Evolutionary conservation across 164 flowering plant species (phyloP).

Genomic region (Nymphaea colorata): DNA sequence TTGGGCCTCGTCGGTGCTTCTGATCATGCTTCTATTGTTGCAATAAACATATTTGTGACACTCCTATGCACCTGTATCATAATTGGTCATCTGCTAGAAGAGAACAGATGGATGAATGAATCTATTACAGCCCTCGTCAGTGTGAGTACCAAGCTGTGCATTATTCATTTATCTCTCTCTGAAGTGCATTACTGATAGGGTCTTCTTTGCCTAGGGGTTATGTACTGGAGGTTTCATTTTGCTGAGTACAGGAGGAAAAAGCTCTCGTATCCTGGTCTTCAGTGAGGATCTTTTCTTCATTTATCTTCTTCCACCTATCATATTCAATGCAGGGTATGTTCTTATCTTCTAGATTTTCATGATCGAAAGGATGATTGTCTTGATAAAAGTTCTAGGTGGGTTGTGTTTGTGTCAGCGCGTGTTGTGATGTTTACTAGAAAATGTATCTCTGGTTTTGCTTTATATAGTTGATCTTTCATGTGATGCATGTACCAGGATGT

Average conservation of each 20-base stretch:
- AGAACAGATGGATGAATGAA: slow-evolving; percentile 83
- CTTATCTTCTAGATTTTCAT: not conserved
- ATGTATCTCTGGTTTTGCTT: too few relatives aligned
- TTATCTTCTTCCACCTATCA: slow-evolving; percentile 73
- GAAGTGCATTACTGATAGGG: not conserved
- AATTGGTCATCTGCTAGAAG: slow-evolving; percentile 73
- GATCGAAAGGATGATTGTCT: not conserved
- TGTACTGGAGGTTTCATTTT: slow-evolving; percentile 53
- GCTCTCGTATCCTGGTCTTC: slow-evolving; percentile 52
- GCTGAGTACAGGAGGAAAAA: slow-evolving; percentile 41
- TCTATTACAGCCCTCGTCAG: slow-evolving; percentile 72
- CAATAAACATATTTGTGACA: slow-evolving; percentile 70
- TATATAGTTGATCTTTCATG: too few relatives aligned
- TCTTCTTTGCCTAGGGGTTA: slow-evolving; percentile 36
- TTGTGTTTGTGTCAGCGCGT: not conserved
- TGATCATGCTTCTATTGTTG: slow-evolving; percentile 61
- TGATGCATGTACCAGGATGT: too few relatives aligned
- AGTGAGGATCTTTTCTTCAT: slow-evolving; percentile 72
- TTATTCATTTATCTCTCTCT: not conserved
- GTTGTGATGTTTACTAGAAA: too few relatives aligned
- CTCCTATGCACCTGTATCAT: slow-evolving; percentile 80
- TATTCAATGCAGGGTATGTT: slow-evolving; percentile 68
- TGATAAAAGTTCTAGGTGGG: not conserved
- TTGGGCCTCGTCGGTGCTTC: slow-evolving; percentile 22
- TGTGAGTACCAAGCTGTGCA: slow-evolving; percentile 26